A percentile compares a stretch with the other conserved stretches of the same genome.
Conservation (phyloP, 495 filamentous ascomycete genomes). For the Delitschia confertaspora region DNA sequence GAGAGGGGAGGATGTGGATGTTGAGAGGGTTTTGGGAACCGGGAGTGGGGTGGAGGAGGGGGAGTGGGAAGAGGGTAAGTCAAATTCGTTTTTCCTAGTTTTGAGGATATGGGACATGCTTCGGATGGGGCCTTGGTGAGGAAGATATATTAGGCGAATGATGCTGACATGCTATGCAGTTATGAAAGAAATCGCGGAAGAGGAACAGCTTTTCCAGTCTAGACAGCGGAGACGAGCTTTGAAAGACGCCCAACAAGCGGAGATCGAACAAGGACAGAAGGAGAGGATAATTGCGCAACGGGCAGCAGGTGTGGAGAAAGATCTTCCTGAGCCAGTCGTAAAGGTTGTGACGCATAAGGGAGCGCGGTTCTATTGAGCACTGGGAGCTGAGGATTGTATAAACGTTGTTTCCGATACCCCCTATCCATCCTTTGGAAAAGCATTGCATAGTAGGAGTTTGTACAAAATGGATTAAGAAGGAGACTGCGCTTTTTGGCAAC, state of each 20-base stretch:
- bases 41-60: slow-evolving; percentile 65
- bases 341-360: slow-evolving; percentile 18
- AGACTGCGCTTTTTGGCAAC: no score
- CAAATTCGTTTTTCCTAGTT: slow-evolving; percentile 6
- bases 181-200: slow-evolving; percentile 69
- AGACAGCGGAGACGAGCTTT: slow-evolving; percentile 32
- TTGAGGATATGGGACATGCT: slow-evolving; percentile 6
- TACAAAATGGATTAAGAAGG: no score
- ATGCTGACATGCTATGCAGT: slow-evolving; percentile 41
- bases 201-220: slow-evolving; percentile 56
- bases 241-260: slow-evolving; percentile 24
- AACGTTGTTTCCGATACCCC: not conserved
- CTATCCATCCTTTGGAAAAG: not conserved
- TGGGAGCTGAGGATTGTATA: not conserved
- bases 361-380: slow-evolving; percentile 20
- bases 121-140: not conserved
- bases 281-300: not conserved
- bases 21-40: slow-evolving; percentile 72
- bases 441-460: no score
- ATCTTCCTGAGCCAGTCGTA: not conserved
- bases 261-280: slow-evolving; percentile 7
- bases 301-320: not conserved
- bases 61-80: slow-evolving; percentile 80
- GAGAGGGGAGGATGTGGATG: slow-evolving; percentile 81
- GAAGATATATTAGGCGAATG: no score